phyloP scores from a whole-genome alignment of 805 yeast species.

The Candida montana region DNA sequence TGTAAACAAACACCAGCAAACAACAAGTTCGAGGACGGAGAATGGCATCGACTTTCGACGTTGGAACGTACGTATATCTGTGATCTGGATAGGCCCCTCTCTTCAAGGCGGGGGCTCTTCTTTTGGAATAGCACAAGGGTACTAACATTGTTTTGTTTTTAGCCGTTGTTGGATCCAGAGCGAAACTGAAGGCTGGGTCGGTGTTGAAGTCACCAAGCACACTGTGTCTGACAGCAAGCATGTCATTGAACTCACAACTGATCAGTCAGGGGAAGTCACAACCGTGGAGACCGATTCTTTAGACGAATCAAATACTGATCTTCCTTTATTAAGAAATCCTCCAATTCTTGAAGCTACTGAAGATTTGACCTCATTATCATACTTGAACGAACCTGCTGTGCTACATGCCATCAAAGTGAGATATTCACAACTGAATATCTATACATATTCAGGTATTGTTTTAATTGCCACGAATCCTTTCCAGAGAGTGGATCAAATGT shows the following conservation, averaged over 20 bases:
- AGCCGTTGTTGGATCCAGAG: slow-evolving; percentile 79
- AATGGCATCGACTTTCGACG: slow-evolving; percentile 42
- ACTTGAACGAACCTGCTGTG: slow-evolving; percentile 94
- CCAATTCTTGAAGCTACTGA: slow-evolving; percentile 90
- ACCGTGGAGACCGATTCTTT: slow-evolving; percentile 41
- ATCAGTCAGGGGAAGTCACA: slow-evolving; percentile 40
- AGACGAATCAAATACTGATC: slow-evolving; percentile 31
- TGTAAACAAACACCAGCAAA: neutral
- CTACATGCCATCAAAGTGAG: slow-evolving; percentile 88
- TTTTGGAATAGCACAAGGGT: slow-evolving; percentile 16
- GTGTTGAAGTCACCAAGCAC: slow-evolving; percentile 52
- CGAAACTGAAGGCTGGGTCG: slow-evolving; percentile 65
- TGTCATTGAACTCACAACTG: slow-evolving; percentile 47
- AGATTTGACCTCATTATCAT: slow-evolving; percentile 87
- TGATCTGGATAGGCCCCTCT: neutral
- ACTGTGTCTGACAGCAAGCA: slow-evolving; percentile 39
- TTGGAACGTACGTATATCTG: slow-evolving; percentile 45
- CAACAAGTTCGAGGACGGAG: slow-evolving; percentile 3
- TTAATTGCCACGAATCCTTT: slow-evolving; percentile 95
- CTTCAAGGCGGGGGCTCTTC: too few relatives aligned
- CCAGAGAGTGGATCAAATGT: slow-evolving; percentile 84
- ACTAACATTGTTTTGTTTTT: slow-evolving; percentile 21
- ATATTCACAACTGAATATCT: slow-evolving; percentile 83
- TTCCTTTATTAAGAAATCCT: slow-evolving; percentile 86
- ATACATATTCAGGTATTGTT: slow-evolving; percentile 95